phyloP scores from a whole-genome alignment of 1,284 basidiomycete species.

The Cutaneotrichosporon cyanovorans region DNA sequence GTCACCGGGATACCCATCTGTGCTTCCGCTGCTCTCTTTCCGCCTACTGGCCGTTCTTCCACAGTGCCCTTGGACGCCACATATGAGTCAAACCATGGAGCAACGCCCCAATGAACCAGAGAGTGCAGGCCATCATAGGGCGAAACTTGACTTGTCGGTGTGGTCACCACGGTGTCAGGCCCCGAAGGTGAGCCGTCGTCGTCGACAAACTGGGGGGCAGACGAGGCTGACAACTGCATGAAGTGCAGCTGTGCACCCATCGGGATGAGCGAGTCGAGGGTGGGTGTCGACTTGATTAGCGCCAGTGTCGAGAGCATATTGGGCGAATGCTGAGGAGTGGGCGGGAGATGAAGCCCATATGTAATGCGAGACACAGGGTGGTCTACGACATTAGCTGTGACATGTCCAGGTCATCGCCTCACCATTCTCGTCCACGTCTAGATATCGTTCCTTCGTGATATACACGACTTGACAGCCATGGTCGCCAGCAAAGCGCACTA shows the following conservation, averaged over 20 bases:
- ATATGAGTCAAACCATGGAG: constrained; percentile 97
- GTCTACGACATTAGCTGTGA: constrained; percentile 16
- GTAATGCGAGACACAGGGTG: constrained; percentile 23
- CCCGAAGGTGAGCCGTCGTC: constrained; percentile 28
- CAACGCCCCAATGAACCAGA: constrained; percentile 92
- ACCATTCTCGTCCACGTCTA: constrained; percentile 37
- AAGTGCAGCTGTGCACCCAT: constrained; percentile 84
- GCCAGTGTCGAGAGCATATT: constrained; percentile 80
- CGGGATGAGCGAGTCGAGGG: constrained; percentile 68
- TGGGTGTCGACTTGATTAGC: constrained; percentile 83
- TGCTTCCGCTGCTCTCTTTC: constrained; percentile 64
- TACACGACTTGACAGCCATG: constrained; percentile 42
- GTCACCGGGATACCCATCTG: constrained; percentile 97
- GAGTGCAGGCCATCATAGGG: constrained; percentile 95
- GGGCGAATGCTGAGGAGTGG: constrained; percentile 54
- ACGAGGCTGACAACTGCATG: constrained; percentile 62
- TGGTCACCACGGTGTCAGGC: constrained; percentile 33
- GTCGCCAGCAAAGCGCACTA: constrained; percentile 39
- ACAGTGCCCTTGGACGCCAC: constrained; percentile 51
- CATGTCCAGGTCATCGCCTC: background rate
- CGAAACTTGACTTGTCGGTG: constrained; percentile 46
- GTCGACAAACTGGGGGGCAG: constrained; percentile 19
- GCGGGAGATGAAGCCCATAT: constrained; percentile 43
- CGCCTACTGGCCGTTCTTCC: constrained; percentile 54
- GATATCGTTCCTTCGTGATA: constrained; percentile 34